phyloP scores from a whole-genome alignment of 495 filamentous ascomycete species.

The Pyrenula massariospora region DNA sequence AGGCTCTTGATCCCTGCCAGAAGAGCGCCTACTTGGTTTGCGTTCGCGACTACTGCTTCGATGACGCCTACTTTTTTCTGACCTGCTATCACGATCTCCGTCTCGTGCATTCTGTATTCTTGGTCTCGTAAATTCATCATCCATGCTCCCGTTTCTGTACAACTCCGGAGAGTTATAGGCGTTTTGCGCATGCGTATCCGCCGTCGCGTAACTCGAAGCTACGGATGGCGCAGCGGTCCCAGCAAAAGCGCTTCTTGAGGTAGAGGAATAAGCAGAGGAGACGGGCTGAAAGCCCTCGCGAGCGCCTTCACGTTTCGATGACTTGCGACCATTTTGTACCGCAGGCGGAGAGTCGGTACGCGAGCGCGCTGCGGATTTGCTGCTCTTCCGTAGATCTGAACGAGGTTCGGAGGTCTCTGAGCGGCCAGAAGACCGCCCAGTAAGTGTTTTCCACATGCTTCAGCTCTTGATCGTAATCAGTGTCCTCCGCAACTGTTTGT shows the following conservation, averaged over 20 bases:
- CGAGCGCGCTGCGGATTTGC: not conserved
- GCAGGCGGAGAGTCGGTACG: not conserved
- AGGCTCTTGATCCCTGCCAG: conserved; percentile 5
- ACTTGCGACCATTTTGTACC: not conserved
- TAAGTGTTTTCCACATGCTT: not conserved
- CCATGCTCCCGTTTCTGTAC: conserved; percentile 19
- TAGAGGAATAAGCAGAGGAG: conserved; percentile 16
- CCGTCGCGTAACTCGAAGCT: conserved; percentile 43
- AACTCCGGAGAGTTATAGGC: conserved; percentile 21
- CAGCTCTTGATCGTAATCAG: not conserved
- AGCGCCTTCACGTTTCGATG: not conserved
- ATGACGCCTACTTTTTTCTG: conserved; percentile 18
- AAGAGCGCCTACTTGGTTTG: conserved; percentile 14
- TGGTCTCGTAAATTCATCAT: conserved; percentile 6
- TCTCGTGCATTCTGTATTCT: conserved; percentile 12
- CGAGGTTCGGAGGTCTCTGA: not conserved
- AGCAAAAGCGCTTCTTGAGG: conserved; percentile 24
- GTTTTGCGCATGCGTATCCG: conserved; percentile 23
- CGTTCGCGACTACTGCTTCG: conserved; percentile 22
- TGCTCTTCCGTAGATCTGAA: not conserved
- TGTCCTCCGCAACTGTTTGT: not conserved
- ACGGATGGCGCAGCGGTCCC: conserved; percentile 34
- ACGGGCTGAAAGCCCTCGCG: conserved; percentile 3
- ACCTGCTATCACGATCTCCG: conserved; percentile 18
- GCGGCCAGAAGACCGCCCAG: not conserved